These are phyloP conservation scores for Vitis labrusca DNA, from an alignment of 164 flowering plant species.

Conservation along the genomic window DNA sequence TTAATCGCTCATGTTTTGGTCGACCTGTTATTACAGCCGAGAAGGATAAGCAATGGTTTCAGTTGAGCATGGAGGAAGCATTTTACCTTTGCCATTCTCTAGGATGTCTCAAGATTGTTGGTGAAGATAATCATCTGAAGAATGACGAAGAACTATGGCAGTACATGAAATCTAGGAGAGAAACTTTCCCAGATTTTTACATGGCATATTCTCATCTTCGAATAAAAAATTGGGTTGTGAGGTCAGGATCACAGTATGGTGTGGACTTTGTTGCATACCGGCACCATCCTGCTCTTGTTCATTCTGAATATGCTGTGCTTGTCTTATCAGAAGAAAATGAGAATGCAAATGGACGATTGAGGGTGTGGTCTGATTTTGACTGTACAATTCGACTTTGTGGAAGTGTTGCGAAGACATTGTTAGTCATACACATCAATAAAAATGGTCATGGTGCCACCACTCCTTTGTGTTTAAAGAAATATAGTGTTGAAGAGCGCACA, in stretches of 20 bases:
- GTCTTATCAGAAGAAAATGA: constrained; percentile 41
- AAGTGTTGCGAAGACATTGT: constrained; percentile 73
- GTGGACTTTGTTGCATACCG: constrained; percentile 78
- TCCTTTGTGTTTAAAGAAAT: constrained; percentile 46
- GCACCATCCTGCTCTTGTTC: constrained; percentile 74
- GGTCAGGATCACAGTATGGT: constrained; percentile 72
- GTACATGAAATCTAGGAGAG: constrained; percentile 39
- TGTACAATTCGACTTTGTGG: constrained; percentile 63
- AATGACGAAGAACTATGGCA: constrained; percentile 51
- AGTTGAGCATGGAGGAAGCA: constrained; percentile 65
- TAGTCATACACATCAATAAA: constrained; percentile 42
- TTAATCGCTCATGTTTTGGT: constrained; percentile 63
- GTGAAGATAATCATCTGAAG: constrained; percentile 22
- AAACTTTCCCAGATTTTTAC: constrained; percentile 44
- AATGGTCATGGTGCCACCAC: constrained; percentile 22
- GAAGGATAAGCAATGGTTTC: constrained; percentile 63
- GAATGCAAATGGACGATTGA: constrained; percentile 36
- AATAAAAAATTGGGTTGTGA: constrained; percentile 79
- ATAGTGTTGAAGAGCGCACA: constrained; percentile 47
- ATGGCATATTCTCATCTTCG: constrained; percentile 76
- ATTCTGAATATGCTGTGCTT: constrained; percentile 74
- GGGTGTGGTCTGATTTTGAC: constrained; percentile 69
- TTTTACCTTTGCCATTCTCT: constrained; percentile 46
- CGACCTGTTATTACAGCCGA: constrained; percentile 38
- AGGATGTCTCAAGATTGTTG: constrained; percentile 46